Percentiles rank a stretch among this genome's conserved stretches.
These are phyloP conservation scores for Dalbergia cochinchinensis DNA, from an alignment of 306 rosid species.

Conservation along the genomic window DNA sequence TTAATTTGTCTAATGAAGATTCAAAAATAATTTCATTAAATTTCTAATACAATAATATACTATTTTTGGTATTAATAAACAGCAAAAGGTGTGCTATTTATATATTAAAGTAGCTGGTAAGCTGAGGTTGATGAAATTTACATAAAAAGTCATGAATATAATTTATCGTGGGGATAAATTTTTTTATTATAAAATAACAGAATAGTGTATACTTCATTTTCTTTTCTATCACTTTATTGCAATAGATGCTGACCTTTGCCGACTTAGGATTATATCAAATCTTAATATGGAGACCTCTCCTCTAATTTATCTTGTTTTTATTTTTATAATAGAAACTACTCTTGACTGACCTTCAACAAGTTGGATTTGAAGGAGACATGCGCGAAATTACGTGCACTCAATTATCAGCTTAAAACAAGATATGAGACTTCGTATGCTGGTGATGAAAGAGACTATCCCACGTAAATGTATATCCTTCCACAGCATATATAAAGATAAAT, in stretches of 20 bases:
- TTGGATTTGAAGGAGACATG: slow-evolving; percentile 43
- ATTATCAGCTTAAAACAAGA: slow-evolving; percentile 38
- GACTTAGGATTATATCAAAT: slow-evolving; percentile 15
- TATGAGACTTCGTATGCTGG: slow-evolving; percentile 38
- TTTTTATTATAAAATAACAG: too few relatives aligned
- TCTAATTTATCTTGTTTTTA: not conserved
- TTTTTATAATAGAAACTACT: not conserved
- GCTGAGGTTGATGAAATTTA: too few relatives aligned
- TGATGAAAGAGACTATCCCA: slow-evolving; percentile 16
- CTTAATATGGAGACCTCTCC: slow-evolving; percentile 1
- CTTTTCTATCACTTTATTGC: not conserved
- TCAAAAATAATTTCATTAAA: too few relatives aligned
- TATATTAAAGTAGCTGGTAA: too few relatives aligned
- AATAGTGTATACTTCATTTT: not conserved
- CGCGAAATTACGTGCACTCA: slow-evolving; percentile 52
- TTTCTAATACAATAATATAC: too few relatives aligned
- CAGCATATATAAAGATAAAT: not conserved
- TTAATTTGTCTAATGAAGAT: too few relatives aligned
- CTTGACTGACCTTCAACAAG: slow-evolving; percentile 24
- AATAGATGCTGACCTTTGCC: slow-evolving; percentile 18
- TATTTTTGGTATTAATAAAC: too few relatives aligned
- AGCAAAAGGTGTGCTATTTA: too few relatives aligned
- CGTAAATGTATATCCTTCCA: not conserved
- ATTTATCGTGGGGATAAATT: too few relatives aligned
- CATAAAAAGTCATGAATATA: too few relatives aligned